Conservation (phyloP, 805 yeast genomes). For the Wickerhamiella qilinensis region DNA sequence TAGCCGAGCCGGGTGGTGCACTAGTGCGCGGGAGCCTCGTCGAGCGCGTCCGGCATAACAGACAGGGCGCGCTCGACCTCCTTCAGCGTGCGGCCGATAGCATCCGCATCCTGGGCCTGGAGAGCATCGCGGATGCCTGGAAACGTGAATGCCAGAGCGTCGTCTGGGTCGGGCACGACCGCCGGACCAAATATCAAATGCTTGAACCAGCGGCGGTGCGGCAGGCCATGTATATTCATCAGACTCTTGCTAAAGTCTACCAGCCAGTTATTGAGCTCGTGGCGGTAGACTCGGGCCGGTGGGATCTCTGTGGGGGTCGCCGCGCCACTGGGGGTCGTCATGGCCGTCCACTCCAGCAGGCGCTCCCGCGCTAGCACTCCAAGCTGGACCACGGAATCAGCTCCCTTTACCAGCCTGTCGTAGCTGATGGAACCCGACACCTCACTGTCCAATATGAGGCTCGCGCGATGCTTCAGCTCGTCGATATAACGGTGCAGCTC, state of each 20-base stretch:
- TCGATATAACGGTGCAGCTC: slow-evolving; percentile 29
- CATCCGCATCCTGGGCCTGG: slow-evolving; percentile 29
- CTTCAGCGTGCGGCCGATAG: slow-evolving; percentile 36
- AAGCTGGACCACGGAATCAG: slow-evolving; percentile 27
- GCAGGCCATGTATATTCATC: slow-evolving; percentile 27
- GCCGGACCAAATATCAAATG: slow-evolving; percentile 61
- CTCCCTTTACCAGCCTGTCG: slow-evolving; percentile 17
- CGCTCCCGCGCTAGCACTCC: slow-evolving; percentile 39
- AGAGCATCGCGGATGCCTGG: slow-evolving; percentile 65
- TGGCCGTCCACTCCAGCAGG: slow-evolving; percentile 41
- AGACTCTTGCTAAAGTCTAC: slow-evolving; percentile 38
- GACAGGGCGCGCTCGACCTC: slow-evolving; percentile 5
- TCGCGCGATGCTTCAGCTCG: slow-evolving; percentile 31
- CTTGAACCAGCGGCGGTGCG: slow-evolving; percentile 44
- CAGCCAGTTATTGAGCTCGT: slow-evolving; percentile 68
- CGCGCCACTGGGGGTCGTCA: slow-evolving; percentile 32
- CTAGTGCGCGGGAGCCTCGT: too few relatives aligned
- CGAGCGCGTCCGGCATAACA: slow-evolving; percentile 3
- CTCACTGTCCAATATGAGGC: slow-evolving; percentile 5
- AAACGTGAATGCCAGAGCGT: slow-evolving; percentile 43
- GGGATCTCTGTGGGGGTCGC: slow-evolving; percentile 52
- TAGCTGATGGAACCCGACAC: slow-evolving; percentile 16
- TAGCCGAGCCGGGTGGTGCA: too few relatives aligned
- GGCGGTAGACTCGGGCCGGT: slow-evolving; percentile 49
- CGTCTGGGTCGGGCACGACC: slow-evolving; percentile 33